Percentiles rank a stretch among this genome's conserved stretches.
These are phyloP conservation scores for Globisporangium spiculum DNA, from an alignment of 352 stramenopile species.

Conservation along the genomic window DNA sequence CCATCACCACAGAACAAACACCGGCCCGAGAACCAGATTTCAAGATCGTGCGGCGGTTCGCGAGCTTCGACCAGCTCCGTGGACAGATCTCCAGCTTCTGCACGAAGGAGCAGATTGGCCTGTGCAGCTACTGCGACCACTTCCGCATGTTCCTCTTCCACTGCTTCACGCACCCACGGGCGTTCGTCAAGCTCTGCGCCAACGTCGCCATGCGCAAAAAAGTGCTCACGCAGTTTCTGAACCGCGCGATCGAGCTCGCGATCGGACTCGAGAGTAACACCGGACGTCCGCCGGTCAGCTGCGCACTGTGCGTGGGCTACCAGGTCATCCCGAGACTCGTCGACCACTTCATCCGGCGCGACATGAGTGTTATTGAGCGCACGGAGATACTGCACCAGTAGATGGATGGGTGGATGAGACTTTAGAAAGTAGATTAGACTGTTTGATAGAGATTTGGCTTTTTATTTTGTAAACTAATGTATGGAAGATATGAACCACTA, in stretches of 20 bases:
- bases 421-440: neutral
- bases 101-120: conserved; percentile 21
- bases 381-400: conserved; percentile 1
- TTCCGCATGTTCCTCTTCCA: conserved; percentile 32
- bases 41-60: conserved; percentile 26
- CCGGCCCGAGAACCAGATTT: conserved; percentile 21
- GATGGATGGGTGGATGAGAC: neutral
- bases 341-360: conserved; percentile 27
- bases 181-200: conserved; percentile 5
- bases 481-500: too few species aligned
- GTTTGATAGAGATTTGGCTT: neutral
- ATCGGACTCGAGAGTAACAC: conserved; percentile 22
- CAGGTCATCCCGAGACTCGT: conserved; percentile 27
- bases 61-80: conserved; percentile 28
- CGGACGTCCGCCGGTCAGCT: conserved; percentile 14
- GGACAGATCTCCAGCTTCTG: conserved; percentile 21
- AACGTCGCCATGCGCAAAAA: conserved; percentile 3
- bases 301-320: conserved; percentile 23
- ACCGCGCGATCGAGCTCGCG: conserved; percentile 23
- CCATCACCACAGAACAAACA: neutral
- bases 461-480: neutral
- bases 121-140: conserved; percentile 28
- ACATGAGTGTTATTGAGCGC: conserved; percentile 14
- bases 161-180: conserved; percentile 20
- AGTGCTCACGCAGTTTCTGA: conserved; percentile 10